Evolutionary conservation across 208 protist genomes (phyloP).

Genomic region (Crithidia sp.): DNA sequence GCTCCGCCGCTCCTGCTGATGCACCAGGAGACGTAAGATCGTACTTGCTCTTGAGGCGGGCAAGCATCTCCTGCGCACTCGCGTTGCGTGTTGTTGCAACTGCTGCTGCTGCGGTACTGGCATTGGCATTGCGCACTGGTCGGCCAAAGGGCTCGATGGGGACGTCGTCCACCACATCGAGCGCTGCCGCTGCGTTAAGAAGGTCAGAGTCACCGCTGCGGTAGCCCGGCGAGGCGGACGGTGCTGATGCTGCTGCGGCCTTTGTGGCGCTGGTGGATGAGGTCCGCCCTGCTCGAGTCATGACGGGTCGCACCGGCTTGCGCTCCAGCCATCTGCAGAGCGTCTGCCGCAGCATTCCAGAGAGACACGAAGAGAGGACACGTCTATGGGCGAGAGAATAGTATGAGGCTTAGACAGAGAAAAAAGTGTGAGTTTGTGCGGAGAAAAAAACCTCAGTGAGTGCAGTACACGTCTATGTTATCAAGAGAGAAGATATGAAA

Average conservation of each 20-base stretch:
- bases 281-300: conserved; percentile 15
- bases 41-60: conserved; percentile 15
- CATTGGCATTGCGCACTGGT: neutral
- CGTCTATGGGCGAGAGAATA: neutral
- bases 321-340: conserved; percentile 33
- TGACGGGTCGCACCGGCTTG: conserved; percentile 33
- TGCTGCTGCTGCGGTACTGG: neutral
- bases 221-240: conserved; percentile 13
- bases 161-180: conserved; percentile 23
- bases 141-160: conserved; percentile 6
- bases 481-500: too few species aligned
- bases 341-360: conserved; percentile 32
- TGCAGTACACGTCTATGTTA: neutral
- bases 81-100: neutral
- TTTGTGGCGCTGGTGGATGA: neutral
- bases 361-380: neutral
- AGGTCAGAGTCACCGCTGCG: conserved; percentile 24
- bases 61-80: conserved; percentile 10
- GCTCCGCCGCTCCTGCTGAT: conserved; percentile 1
- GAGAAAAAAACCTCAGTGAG: neutral
- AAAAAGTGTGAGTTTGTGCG: neutral
- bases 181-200: conserved; percentile 2
- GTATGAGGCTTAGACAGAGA: neutral
- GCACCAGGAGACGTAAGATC: neutral
- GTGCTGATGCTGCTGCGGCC: neutral